Conservation (phyloP, 1,284 basidiomycete species). For the Apiotrichum akiyoshidainum region DNA sequence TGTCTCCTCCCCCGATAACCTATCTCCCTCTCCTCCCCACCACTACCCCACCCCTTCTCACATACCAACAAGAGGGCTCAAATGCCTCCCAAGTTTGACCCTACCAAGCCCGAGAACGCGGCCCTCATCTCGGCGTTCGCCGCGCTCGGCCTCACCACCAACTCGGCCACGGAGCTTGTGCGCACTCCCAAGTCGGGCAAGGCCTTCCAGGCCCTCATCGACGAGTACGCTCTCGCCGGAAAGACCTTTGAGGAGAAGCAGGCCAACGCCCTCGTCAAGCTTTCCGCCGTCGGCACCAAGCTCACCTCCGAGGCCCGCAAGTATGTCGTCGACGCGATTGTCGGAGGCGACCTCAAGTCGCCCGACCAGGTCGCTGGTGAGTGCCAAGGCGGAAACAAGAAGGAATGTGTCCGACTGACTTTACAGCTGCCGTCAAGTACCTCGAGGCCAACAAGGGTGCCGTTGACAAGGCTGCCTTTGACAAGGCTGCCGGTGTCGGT, state of each 20-base stretch:
- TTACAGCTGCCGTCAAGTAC: constrained; percentile 73
- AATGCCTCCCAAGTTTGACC: constrained; percentile 57
- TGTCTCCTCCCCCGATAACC: not conserved
- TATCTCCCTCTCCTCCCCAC: not conserved
- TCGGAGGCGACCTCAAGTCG: constrained; percentile 69
- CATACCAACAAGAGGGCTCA: constrained; percentile 4
- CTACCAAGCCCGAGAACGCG: constrained; percentile 52
- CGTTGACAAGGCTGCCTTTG: constrained; percentile 70
- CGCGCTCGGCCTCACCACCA: constrained; percentile 70
- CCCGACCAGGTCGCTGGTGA: constrained; percentile 83
- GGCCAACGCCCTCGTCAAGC: constrained; percentile 67
- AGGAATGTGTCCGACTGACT: constrained; percentile 1
- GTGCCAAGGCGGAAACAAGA: constrained; percentile 30
- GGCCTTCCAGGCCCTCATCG: constrained; percentile 69
- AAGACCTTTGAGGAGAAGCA: constrained; percentile 71
- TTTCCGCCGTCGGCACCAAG: constrained; percentile 66
- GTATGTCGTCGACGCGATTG: constrained; percentile 67
- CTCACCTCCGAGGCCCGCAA: constrained; percentile 60
- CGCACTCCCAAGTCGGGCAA: constrained; percentile 72
- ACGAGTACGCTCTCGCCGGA: constrained; percentile 57
- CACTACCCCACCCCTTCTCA: constrained; percentile 1
- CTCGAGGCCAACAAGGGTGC: constrained; percentile 62
- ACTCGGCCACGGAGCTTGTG: constrained; percentile 77
- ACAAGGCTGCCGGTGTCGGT: constrained; percentile 85
- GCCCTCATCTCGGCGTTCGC: constrained; percentile 67